Percentiles rank a stretch among this genome's conserved stretches.
Conservation (phyloP, 805 yeast genomes). For the Wickerhamiella dianesei region DNA sequence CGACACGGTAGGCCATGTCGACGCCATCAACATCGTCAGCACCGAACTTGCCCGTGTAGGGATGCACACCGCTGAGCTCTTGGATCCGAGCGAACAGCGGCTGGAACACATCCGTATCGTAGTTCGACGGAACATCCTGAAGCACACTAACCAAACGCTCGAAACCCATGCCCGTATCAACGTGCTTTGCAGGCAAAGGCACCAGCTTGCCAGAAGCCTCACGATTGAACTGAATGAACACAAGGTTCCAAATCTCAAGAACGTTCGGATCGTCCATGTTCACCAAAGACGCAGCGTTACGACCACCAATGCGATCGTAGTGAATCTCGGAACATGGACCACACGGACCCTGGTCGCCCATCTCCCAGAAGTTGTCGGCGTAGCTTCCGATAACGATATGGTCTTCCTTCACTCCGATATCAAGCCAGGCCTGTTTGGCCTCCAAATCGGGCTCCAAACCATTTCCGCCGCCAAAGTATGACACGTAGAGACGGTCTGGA, state of each 20-base stretch:
- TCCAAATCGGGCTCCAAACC: slow-evolving; percentile 82
- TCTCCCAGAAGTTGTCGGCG: slow-evolving; percentile 97
- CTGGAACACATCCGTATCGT: slow-evolving; percentile 91
- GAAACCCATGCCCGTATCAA: slow-evolving; percentile 98
- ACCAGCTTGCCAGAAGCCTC: slow-evolving; percentile 72
- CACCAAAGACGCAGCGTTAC: slow-evolving; percentile 84
- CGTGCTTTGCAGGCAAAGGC: slow-evolving; percentile 83
- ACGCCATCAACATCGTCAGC: slow-evolving; percentile 85
- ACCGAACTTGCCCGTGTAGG: slow-evolving; percentile 86
- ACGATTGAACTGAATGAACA: slow-evolving; percentile 92
- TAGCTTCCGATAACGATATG: slow-evolving; percentile 88
- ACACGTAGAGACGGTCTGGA: slow-evolving; percentile 72
- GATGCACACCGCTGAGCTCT: slow-evolving; percentile 85
- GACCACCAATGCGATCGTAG: slow-evolving; percentile 95
- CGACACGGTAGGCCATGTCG: slow-evolving; percentile 94
- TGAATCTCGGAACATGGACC: slow-evolving; percentile 98
- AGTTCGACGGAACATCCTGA: slow-evolving; percentile 84
- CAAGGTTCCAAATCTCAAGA: slow-evolving; percentile 94
- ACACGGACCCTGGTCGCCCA: slow-evolving; percentile 99
- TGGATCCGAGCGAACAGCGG: slow-evolving; percentile 79
- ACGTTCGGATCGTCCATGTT: slow-evolving; percentile 97
- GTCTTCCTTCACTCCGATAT: slow-evolving; percentile 78
- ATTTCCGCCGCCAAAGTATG: slow-evolving; percentile 91
- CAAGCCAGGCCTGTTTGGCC: slow-evolving; percentile 76
- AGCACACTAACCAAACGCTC: slow-evolving; percentile 91